phyloP scores from a whole-genome alignment of 306 rosid genomes.

The Sicyos baderoa region DNA sequence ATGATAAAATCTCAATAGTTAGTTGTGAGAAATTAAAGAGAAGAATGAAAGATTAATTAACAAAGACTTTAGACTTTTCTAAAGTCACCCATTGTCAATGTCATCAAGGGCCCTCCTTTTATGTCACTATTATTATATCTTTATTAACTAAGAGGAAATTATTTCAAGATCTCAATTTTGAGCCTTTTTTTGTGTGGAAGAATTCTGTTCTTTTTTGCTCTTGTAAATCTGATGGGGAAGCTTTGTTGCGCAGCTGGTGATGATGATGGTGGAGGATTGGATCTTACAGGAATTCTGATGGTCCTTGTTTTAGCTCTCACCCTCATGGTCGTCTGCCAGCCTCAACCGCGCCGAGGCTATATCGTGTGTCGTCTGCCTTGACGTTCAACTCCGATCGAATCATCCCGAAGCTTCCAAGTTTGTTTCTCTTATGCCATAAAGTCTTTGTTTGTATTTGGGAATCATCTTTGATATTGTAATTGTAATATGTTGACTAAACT shows the following conservation, averaged over 20 bases:
- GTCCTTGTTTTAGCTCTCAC: slow-evolving; percentile 27
- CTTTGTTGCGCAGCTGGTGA: slow-evolving; percentile 19
- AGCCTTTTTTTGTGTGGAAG: background rate
- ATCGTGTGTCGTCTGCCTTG: background rate
- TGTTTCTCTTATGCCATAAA: background rate
- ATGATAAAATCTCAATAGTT: too few relatives aligned
- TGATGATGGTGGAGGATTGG: slow-evolving; percentile 24
- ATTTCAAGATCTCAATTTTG: background rate
- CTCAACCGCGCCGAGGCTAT: slow-evolving; percentile 19
- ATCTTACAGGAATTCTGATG: slow-evolving; percentile 24
- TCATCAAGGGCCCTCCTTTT: background rate
- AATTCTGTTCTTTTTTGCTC: too few relatives aligned
- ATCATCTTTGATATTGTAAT: background rate
- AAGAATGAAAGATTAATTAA: background rate
- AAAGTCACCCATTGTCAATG: background rate
- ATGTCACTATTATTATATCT: background rate
- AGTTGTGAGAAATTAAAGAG: background rate
- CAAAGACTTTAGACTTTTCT: slow-evolving; percentile 5
- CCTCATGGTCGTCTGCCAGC: slow-evolving; percentile 32
- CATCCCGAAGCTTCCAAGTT: background rate
- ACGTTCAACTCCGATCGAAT: background rate
- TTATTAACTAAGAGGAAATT: background rate
- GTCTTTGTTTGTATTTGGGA: too few relatives aligned
- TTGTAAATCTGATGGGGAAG: slow-evolving; percentile 31
- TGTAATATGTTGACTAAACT: background rate